A percentile compares a stretch with the other conserved stretches of the same genome.
Conservation (phyloP, 805 yeast genomes). For the Wickerhamiella kurtzmanii region DNA sequence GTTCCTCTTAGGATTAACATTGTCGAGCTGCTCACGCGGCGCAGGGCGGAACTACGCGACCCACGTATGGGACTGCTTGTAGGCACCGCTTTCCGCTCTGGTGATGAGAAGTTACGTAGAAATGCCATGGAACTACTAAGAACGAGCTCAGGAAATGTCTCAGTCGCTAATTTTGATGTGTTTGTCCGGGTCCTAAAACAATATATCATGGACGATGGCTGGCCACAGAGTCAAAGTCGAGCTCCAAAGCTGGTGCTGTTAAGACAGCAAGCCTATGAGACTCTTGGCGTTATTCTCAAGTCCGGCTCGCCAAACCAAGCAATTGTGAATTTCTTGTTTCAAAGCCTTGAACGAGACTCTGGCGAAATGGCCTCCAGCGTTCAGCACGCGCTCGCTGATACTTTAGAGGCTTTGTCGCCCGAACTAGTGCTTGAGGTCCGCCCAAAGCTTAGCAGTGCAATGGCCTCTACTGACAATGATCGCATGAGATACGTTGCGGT, state of each 20-base stretch:
- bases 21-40: slow-evolving; percentile 36
- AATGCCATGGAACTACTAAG: slow-evolving; percentile 50
- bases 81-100: slow-evolving; percentile 43
- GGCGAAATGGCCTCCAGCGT: slow-evolving; percentile 51
- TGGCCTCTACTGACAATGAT: slow-evolving; percentile 29
- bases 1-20: slow-evolving; percentile 44
- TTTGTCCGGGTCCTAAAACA: slow-evolving; percentile 11
- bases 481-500: slow-evolving; percentile 51
- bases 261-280: slow-evolving; percentile 47
- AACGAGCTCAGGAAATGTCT: slow-evolving; percentile 35
- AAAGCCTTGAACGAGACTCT: slow-evolving; percentile 51
- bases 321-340: slow-evolving; percentile 53
- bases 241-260: slow-evolving; percentile 8
- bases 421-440: background rate
- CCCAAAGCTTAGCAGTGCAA: slow-evolving; percentile 25
- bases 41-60: slow-evolving; percentile 37
- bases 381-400: slow-evolving; percentile 53
- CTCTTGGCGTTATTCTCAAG: slow-evolving; percentile 54
- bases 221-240: slow-evolving; percentile 20
- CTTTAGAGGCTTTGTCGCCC: slow-evolving; percentile 28
- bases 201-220: slow-evolving; percentile 23
- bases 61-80: slow-evolving; percentile 38
- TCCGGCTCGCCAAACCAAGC: slow-evolving; percentile 33
- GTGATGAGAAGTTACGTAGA: slow-evolving; percentile 39
- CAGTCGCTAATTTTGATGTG: slow-evolving; percentile 18